Percentiles rank a stretch among this genome's conserved stretches.
Evolutionary conservation across 495 filamentous ascomycete genomes (phyloP).

Genomic region (Penicillium tannophilum): DNA sequence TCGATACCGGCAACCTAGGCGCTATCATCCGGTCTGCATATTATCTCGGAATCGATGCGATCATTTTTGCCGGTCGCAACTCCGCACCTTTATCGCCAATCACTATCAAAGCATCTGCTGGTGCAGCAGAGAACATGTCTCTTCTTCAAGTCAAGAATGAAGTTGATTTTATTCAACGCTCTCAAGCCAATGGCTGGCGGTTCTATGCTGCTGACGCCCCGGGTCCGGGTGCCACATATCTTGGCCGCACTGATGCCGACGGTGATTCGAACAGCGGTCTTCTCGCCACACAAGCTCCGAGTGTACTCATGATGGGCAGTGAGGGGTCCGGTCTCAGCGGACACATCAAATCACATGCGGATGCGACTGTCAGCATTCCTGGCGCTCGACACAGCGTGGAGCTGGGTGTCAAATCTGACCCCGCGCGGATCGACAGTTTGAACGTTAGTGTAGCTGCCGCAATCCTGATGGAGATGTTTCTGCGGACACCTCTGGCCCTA

Average conservation of each 20-base stretch:
- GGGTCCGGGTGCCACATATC: constrained; percentile 28
- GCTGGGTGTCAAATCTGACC: constrained; percentile 39
- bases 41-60: constrained; percentile 80
- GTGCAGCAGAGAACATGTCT: constrained; percentile 77
- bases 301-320: constrained; percentile 77
- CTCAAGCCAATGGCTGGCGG: constrained; percentile 72
- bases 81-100: constrained; percentile 74
- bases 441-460: constrained; percentile 87
- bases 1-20: constrained; percentile 88
- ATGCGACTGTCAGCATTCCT: constrained; percentile 59
- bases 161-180: constrained; percentile 66
- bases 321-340: constrained; percentile 74
- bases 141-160: constrained; percentile 67
- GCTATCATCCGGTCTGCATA: constrained; percentile 83
- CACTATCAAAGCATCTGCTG: constrained; percentile 82
- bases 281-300: constrained; percentile 62
- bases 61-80: constrained; percentile 65
- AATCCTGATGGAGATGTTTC: constrained; percentile 67
- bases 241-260: constrained; percentile 20
- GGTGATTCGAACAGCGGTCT: constrained; percentile 7
- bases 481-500: constrained; percentile 46
- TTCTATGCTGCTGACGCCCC: constrained; percentile 78
- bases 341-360: constrained; percentile 62
- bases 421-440: constrained; percentile 67
- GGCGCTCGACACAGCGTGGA: constrained; percentile 38